These are phyloP conservation scores for Amanita pallidorosea DNA, from an alignment of 768 basidiomycete genomes.

Conservation along the genomic window DNA sequence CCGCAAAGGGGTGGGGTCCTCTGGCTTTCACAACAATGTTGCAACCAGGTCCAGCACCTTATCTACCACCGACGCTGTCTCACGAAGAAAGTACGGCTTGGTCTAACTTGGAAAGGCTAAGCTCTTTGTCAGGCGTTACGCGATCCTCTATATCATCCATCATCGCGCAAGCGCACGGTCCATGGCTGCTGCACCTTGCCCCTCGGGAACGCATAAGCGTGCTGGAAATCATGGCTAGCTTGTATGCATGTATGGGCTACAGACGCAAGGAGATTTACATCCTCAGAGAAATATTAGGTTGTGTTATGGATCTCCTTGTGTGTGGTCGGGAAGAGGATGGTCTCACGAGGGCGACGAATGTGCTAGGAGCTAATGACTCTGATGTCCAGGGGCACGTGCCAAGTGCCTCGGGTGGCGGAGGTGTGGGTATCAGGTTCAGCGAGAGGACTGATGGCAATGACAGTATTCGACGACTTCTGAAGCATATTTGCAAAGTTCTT, in stretches of 20 bases:
- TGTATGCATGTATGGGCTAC: constrained; percentile 78
- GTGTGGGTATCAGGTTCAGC: constrained; percentile 59
- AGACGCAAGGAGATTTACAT: constrained; percentile 82
- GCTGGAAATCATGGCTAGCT: constrained; percentile 58
- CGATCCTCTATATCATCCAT: constrained; percentile 55
- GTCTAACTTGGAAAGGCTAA: constrained; percentile 53
- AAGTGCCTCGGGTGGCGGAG: constrained; percentile 29
- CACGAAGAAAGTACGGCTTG: constrained; percentile 33
- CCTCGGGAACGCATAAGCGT: constrained; percentile 64
- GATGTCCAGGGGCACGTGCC: constrained; percentile 36
- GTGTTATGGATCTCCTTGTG: constrained; percentile 78
- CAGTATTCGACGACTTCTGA: constrained; percentile 67
- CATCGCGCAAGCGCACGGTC: constrained; percentile 71
- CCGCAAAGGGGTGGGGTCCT: constrained; percentile 81
- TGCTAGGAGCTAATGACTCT: constrained; percentile 30
- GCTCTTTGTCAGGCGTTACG: constrained; percentile 56
- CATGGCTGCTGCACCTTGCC: constrained; percentile 77
- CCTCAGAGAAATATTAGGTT: constrained; percentile 77
- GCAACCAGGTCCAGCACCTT: constrained; percentile 48
- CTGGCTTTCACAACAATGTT: constrained; percentile 69
- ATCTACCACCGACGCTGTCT: constrained; percentile 48
- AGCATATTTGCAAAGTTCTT: constrained; percentile 64
- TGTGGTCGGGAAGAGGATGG: constrained; percentile 71
- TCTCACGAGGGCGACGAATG: constrained; percentile 29
- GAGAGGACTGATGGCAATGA: constrained; percentile 76